Conservation (phyloP, 2,329 filamentous ascomycete species). For the Balansia obtecta region DNA sequence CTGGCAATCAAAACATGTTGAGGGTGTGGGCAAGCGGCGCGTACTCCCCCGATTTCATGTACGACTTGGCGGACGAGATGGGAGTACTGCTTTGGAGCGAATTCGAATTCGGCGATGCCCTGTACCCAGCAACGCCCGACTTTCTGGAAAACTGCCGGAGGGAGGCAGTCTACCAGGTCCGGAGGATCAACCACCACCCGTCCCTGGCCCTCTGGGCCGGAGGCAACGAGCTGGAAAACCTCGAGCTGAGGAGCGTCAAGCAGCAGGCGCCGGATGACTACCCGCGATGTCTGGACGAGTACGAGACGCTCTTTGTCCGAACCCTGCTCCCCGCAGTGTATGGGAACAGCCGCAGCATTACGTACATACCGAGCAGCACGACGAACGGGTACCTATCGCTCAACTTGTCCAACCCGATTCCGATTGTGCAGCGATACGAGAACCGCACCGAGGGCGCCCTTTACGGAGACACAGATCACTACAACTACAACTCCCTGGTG, state of each 20-base stretch:
- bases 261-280: constrained; percentile 27
- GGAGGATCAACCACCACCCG: constrained; percentile 48
- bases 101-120: constrained; percentile 48
- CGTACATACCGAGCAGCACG: constrained; percentile 47
- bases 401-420: constrained; percentile 37
- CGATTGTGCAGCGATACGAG: constrained; percentile 43
- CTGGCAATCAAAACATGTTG: constrained; percentile 50
- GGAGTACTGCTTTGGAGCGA: constrained; percentile 51
- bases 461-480: constrained; percentile 49
- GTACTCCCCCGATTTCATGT: constrained; percentile 50
- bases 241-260: constrained; percentile 32
- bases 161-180: constrained; percentile 47
- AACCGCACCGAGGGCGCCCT: constrained; percentile 37
- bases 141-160: constrained; percentile 43
- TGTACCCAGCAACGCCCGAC: constrained; percentile 40
- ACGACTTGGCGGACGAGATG: constrained; percentile 48
- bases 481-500: constrained; percentile 40
- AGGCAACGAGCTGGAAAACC: constrained; percentile 47
- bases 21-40: constrained; percentile 49
- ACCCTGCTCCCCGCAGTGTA: constrained; percentile 43
- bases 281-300: constrained; percentile 26
- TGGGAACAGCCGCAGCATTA: constrained; percentile 44
- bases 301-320: constrained; percentile 45
- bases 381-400: constrained; percentile 44
- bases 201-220: constrained; percentile 41